Conservation (phyloP, 306 rosid species). For the Rubus idaeus region DNA sequence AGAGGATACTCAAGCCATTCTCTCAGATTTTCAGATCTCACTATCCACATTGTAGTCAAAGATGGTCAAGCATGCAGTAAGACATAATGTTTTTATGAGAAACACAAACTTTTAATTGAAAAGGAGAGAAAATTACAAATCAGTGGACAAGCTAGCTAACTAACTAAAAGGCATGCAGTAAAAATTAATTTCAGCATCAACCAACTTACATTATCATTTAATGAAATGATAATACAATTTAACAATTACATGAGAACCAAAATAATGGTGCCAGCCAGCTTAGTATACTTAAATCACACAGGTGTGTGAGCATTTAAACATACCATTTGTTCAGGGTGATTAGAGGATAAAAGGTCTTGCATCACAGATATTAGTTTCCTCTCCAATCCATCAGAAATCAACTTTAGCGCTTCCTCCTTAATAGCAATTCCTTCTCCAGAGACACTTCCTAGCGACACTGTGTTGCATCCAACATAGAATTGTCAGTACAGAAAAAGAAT, state of each 20-base stretch:
- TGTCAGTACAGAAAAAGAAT: conserved; percentile 19
- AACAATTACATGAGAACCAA: not conserved
- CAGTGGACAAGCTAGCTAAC: not conserved
- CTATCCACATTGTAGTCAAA: conserved; percentile 1
- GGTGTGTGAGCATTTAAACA: conserved; percentile 10
- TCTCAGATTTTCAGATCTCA: not conserved
- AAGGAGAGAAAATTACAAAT: not conserved
- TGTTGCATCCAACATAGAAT: conserved; percentile 36
- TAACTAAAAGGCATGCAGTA: not conserved
- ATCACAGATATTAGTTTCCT: conserved; percentile 55
- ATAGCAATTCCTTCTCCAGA: conserved; percentile 45
- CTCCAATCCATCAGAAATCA: conserved; percentile 78
- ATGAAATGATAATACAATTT: not conserved
- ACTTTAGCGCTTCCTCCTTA: conserved; percentile 60
- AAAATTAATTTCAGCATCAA: conserved; percentile 20
- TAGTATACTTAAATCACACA: not conserved
- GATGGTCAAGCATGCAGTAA: not conserved
- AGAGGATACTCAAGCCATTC: not conserved
- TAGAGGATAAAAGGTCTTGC: conserved; percentile 57
- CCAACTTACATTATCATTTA: not conserved
- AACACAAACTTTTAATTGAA: not conserved
- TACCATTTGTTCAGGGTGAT: conserved; percentile 82
- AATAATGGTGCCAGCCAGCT: conserved; percentile 11
- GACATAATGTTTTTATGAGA: not conserved
- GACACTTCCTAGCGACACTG: conserved; percentile 63